Evolutionary conservation across 2,329 filamentous ascomycete genomes (phyloP), one percentile per base, ranked within the genome.

Genomic region (Paraconiothyrium brasiliense): DNA sequence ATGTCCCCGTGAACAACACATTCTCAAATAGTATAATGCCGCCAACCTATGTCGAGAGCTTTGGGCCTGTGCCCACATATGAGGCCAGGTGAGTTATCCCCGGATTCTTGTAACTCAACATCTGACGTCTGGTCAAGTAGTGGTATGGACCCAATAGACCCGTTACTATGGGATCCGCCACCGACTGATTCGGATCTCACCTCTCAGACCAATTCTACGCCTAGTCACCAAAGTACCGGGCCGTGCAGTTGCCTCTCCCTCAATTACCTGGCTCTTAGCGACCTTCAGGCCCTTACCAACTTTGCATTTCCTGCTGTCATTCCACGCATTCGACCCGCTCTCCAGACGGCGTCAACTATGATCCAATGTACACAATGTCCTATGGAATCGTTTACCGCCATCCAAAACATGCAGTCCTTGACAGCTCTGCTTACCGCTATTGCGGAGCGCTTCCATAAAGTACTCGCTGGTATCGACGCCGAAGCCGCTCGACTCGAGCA

Each of bases 371-470:
- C 71, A 4, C 65, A 73, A 48, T 85, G 83, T 60, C 82, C 81
- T 1, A 71, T 66, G 9, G 69, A 77, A n/a, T 72, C 74, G 57
- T 79, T 81, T 61, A 77, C 75, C 14, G 80, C 79, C 0, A 76
- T 82, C 4, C 82, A 84, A 59, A 85, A 84, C 64, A 73, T 78
- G 0, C 77, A 81, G 39, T 72, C 81, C 5, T 67, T 84, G 10
- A 71, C 75, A 9, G 76, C 80, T 1, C 71, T 85, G 3, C 71
- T 84, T 16, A 76, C 79, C 59, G 76, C 76, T 24, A 70, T 84
- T 27, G 73, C 77, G 1, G 78, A 82, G 49, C 76, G 79, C 46
- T 83, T 81, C 67, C 67, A 73, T 50, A 79, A 78, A 59, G 67
- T 82, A 0, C 73, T 85, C 1, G 54, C 66, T 1, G 69, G 74